Conservation (phyloP, 805 yeast species). For the Wickerhamiella sorbophila region DNA sequence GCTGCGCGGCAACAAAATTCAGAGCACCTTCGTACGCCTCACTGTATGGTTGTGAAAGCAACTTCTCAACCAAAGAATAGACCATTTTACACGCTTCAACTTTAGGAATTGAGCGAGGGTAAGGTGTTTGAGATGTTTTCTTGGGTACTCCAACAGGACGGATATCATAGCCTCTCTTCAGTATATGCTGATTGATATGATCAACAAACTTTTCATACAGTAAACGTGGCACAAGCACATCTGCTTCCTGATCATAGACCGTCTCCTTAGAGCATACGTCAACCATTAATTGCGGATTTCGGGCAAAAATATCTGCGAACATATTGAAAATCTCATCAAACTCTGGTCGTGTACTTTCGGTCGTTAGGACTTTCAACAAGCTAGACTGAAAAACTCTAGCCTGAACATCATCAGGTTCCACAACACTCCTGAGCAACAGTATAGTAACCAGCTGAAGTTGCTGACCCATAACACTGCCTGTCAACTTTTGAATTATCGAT, state of each 20-base stretch:
- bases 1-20: background rate
- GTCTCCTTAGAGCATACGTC: background rate
- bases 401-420: background rate
- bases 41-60: background rate
- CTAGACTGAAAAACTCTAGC: background rate
- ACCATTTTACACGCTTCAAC: background rate
- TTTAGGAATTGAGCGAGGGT: background rate
- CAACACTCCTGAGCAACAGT: background rate
- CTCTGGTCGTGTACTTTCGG: background rate
- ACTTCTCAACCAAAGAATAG: too few species aligned
- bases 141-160: background rate
- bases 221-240: background rate
- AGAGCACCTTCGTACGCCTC: background rate
- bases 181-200: background rate
- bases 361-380: background rate
- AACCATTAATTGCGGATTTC: background rate
- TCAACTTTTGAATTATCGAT: background rate
- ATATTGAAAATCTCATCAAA: background rate
- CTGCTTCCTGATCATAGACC: background rate
- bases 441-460: background rate
- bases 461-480: background rate
- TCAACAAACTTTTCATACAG: background rate
- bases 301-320: background rate
- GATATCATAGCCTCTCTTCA: background rate
- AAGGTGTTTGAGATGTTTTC: background rate